Evolutionary conservation across 345 rosid species (phyloP).

Genomic region (Arabidopsis suecica): DNA sequence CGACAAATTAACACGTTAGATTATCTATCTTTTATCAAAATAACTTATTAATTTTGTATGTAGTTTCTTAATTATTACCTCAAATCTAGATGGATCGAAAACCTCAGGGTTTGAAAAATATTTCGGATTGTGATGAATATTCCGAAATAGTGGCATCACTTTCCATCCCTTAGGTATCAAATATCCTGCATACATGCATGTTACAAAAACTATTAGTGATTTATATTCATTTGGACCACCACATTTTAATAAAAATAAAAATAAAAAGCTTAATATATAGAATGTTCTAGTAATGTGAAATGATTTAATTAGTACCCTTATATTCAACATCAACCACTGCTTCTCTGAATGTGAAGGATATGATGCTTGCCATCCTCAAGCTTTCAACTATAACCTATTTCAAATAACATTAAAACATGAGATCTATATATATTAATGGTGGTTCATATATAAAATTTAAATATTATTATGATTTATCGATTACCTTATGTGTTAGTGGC

Average conservation of each 20-base stretch:
- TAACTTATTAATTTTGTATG: neutral
- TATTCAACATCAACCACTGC: slow-evolving; percentile 86
- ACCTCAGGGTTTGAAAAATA: slow-evolving; percentile 73
- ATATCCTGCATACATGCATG: slow-evolving; percentile 59
- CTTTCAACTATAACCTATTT: slow-evolving; percentile 60
- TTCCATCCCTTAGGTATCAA: slow-evolving; percentile 98
- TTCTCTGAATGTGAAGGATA: slow-evolving; percentile 93
- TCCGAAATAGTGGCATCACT: slow-evolving; percentile 97
- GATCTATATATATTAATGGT: slow-evolving; percentile 3
- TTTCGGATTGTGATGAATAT: slow-evolving; percentile 85
- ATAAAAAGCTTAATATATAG: neutral
- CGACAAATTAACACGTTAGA: neutral
- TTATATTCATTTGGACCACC: slow-evolving; percentile 44
- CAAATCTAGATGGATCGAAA: slow-evolving; percentile 86
- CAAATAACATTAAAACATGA: slow-evolving; percentile 18
- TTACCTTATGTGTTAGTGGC: slow-evolving; percentile 76
- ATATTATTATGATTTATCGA: neutral
- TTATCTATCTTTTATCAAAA: neutral
- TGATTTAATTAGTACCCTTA: slow-evolving; percentile 56
- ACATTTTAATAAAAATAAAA: slow-evolving; percentile 2
- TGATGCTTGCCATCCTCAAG: slow-evolving; percentile 88
- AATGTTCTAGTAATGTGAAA: slow-evolving; percentile 41
- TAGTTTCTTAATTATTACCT: slow-evolving; percentile 54
- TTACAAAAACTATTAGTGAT: slow-evolving; percentile 33
- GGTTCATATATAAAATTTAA: slow-evolving; percentile 4